Conservation (phyloP, 495 filamentous ascomycete genomes). For the Hyaloscypha finlandica region DNA sequence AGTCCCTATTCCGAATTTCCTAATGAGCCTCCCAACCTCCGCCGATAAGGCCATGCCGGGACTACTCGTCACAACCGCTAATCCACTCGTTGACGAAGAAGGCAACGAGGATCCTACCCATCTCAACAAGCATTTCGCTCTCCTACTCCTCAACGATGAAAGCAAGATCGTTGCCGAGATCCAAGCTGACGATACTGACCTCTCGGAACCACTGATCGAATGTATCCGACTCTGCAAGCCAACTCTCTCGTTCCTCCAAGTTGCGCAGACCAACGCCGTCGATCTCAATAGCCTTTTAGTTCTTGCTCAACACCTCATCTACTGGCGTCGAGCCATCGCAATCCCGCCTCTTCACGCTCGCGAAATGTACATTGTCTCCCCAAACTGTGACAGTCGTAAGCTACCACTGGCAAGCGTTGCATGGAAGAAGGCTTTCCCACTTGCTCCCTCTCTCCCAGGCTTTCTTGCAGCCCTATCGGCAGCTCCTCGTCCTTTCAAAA, state of each 20-base stretch:
- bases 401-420: conserved; percentile 69
- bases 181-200: conserved; percentile 70
- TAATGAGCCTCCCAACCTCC: conserved; percentile 68
- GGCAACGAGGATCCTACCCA: conserved; percentile 58
- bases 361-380: conserved; percentile 91
- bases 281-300: conserved; percentile 77
- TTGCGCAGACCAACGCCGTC: conserved; percentile 71
- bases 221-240: conserved; percentile 85
- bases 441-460: conserved; percentile 76
- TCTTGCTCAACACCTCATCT: conserved; percentile 88
- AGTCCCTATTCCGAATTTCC: conserved; percentile 78
- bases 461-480: conserved; percentile 79
- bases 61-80: conserved; percentile 82
- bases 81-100: conserved; percentile 69
- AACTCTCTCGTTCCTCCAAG: conserved; percentile 70
- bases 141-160: conserved; percentile 82
- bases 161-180: conserved; percentile 81
- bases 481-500: conserved; percentile 75
- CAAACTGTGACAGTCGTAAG: conserved; percentile 80
- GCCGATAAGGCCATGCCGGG: conserved; percentile 68
- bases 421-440: conserved; percentile 76
- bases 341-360: conserved; percentile 88
- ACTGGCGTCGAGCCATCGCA: conserved; percentile 89
- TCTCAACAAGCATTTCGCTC: conserved; percentile 79
- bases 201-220: conserved; percentile 71